Conservation (phyloP, 1,284 basidiomycete genomes). For the Ceratobasidium sp. region DNA sequence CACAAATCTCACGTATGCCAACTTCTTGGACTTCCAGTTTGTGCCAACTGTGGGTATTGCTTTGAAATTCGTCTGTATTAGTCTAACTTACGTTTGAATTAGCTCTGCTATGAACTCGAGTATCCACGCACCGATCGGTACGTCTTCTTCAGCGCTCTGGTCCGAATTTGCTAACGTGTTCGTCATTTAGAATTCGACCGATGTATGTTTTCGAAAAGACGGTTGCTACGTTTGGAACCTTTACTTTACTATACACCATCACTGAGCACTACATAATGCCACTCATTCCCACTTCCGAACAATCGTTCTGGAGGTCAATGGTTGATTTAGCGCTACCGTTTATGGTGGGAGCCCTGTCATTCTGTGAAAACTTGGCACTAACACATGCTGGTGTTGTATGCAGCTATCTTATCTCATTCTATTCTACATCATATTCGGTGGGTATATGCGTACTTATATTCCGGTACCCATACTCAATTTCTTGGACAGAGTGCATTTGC, state of each 20-base stretch:
- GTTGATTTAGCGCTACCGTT: conserved; percentile 93
- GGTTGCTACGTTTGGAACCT: conserved; percentile 93
- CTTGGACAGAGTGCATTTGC: conserved; percentile 84
- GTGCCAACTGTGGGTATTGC: conserved; percentile 74
- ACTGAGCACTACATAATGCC: conserved; percentile 95
- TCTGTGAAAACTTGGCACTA: neutral
- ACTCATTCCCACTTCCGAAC: conserved; percentile 69
- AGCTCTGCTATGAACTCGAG: conserved; percentile 84
- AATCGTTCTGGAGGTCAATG: conserved; percentile 78
- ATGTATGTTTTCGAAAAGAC: conserved; percentile 95
- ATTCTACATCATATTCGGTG: conserved; percentile 85
- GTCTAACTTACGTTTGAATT: neutral
- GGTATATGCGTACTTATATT: conserved; percentile 44
- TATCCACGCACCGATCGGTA: conserved; percentile 89
- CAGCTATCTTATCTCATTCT: conserved; percentile 74
- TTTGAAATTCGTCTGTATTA: neutral
- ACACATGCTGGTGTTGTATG: neutral
- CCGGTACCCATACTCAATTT: neutral
- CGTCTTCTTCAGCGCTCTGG: conserved; percentile 45
- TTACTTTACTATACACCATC: conserved; percentile 76
- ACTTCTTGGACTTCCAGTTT: conserved; percentile 89
- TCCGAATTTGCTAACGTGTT: neutral
- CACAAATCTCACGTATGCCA: conserved; percentile 80
- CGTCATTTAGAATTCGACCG: conserved; percentile 73
- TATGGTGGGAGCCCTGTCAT: conserved; percentile 65